Conservation (phyloP, 192 early-diverging fungal species). For the Gigaspora rosea region DNA sequence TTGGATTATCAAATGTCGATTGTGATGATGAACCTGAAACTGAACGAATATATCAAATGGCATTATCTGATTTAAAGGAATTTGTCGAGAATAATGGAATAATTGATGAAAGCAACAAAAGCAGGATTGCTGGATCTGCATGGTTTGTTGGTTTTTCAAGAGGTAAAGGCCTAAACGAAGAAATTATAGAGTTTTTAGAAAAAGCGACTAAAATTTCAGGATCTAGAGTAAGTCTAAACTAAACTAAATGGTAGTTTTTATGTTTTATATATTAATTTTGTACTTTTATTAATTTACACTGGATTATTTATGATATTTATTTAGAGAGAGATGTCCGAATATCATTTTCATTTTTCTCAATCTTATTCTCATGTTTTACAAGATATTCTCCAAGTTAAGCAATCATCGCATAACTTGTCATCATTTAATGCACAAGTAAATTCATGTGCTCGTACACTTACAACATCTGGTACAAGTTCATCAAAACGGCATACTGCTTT, state of each 20-base stretch:
- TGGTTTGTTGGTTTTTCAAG: conserved; percentile 25
- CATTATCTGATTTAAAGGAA: neutral
- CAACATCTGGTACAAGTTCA: conserved; percentile 20
- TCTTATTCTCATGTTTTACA: conserved; percentile 32
- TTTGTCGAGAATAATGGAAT: conserved; percentile 20
- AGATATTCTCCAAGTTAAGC: neutral
- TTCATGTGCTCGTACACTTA: conserved; percentile 20
- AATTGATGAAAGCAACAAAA: neutral
- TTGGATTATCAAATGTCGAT: conserved; percentile 40
- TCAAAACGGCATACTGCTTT: conserved; percentile 31
- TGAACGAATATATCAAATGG: conserved; percentile 18
- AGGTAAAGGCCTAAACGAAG: neutral
- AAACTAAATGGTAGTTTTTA: neutral
- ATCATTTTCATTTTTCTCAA: conserved; percentile 38
- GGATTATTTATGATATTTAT: neutral
- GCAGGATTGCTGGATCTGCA: conserved; percentile 12
- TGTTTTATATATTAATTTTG: neutral
- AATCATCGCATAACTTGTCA: neutral
- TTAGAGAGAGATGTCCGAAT: conserved; percentile 22
- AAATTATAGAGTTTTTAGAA: conserved; percentile 33
- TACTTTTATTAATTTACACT: conserved; percentile 10
- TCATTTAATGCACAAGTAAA: conserved; percentile 28
- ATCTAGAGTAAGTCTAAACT: conserved; percentile 24
- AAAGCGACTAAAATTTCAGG: conserved; percentile 20
- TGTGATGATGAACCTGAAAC: neutral